phyloP scores from a whole-genome alignment of 495 filamentous ascomycete genomes.

The Penicillium turbatum region DNA sequence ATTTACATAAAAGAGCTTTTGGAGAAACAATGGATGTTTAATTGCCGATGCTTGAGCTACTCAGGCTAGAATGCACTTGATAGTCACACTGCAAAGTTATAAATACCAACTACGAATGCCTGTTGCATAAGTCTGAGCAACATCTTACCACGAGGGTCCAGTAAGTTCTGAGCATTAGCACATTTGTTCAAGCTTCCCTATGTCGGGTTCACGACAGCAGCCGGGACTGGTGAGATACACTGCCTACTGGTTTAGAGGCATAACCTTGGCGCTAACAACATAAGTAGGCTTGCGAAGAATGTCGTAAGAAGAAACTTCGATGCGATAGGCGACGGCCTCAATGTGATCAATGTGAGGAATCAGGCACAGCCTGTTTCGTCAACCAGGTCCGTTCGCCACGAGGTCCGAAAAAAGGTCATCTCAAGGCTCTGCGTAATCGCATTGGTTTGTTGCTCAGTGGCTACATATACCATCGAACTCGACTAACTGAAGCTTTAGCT shows the following conservation, averaged over 20 bases:
- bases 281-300: slow-evolving; percentile 17
- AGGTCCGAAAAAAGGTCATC: slow-evolving; percentile 17
- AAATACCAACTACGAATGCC: not conserved
- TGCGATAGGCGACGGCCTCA: slow-evolving; percentile 16
- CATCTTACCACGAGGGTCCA: not conserved
- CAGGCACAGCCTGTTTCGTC: slow-evolving; percentile 10
- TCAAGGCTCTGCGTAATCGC: slow-evolving; percentile 14
- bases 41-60: not conserved
- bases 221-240: slow-evolving; percentile 9
- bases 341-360: slow-evolving; percentile 14
- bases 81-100: not conserved
- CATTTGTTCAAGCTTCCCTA: not conserved
- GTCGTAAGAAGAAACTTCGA: slow-evolving; percentile 17
- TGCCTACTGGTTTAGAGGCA: not conserved
- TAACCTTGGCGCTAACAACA: not conserved
- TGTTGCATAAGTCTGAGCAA: not conserved
- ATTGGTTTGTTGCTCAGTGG: slow-evolving; percentile 13
- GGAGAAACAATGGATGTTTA: not conserved
- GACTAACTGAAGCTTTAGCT: not conserved
- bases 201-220: slow-evolving; percentile 7
- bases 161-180: not conserved
- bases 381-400: slow-evolving; percentile 11
- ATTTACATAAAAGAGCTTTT: not conserved
- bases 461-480: too few species aligned
- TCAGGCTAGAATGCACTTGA: not conserved